Evolutionary conservation across 768 basidiomycete species (phyloP), one percentile per base, ranked within the genome.

Genomic region (Amyloporia xantha): DNA sequence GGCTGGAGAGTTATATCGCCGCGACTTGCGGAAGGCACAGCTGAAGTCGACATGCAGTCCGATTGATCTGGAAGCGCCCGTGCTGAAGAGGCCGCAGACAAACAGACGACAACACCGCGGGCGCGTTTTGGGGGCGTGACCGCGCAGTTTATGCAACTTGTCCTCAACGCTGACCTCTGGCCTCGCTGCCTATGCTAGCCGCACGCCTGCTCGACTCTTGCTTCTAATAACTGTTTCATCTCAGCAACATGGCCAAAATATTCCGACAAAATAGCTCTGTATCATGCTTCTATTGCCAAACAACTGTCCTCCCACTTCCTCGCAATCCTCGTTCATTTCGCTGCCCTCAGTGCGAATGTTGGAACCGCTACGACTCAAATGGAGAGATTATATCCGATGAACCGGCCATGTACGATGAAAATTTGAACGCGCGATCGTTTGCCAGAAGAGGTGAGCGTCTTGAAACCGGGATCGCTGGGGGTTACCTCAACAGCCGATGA

Each of bases 331-430:
- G 68, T 11, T 75, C 77, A 39, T 90, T 86, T 63, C 74, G 76
- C 47, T 91, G 88, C 54, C 66, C 78, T 11, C 66, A 76, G 9
- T 91, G 88, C 58, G 66, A 68, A 36, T 88, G 85, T 62, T 81
- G 80, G 79, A 93, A 91, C 63, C 76, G 81, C 40, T 88, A 77
- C 60, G 79, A 86, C 56, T 65, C 77, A 44, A 62, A 70, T 11
- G 91, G 91, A 30, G 79, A 91, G 54, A 90, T 94, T 54, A 57
- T 84, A 30, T 89, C 89, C 1, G 85, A 91, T 59, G 85, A 92
- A 48, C 87, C 91, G 15, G 89, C 91, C 1, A 92, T 92, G 89
- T 81, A 89, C 60, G 81, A 90, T 54, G 81, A 91, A 60, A 64
- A 73, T 1, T 57, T 94, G 54, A 95, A 92, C 61, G 61, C 69